Evolutionary conservation across 768 basidiomycete genomes (phyloP).

Genomic region (Neoboletus brunneissimus): DNA sequence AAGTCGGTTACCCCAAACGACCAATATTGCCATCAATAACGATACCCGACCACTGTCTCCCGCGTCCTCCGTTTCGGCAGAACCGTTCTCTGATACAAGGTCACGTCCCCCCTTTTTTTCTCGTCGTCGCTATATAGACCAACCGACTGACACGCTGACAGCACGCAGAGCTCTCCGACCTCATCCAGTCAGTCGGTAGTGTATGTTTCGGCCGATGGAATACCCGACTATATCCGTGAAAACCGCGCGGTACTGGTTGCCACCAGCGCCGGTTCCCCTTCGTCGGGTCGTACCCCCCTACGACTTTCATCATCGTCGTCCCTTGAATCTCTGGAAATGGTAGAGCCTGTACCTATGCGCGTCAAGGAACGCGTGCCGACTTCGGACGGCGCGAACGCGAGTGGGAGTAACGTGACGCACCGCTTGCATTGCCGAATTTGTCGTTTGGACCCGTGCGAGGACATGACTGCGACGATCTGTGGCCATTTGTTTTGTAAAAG

Average conservation of each 20-base stretch:
- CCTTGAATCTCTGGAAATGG: slow-evolving; percentile 17
- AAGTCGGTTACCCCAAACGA: slow-evolving; percentile 2
- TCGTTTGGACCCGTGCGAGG: slow-evolving; percentile 44
- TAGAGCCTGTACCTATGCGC: neutral
- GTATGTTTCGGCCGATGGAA: slow-evolving; percentile 29
- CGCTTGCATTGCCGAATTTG: slow-evolving; percentile 52
- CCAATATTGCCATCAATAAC: neutral
- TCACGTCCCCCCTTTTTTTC: neutral
- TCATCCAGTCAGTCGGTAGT: slow-evolving; percentile 27
- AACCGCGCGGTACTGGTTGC: slow-evolving; percentile 32
- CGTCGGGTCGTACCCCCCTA: slow-evolving; percentile 17
- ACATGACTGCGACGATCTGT: slow-evolving; percentile 58
- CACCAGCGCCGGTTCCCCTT: slow-evolving; percentile 26
- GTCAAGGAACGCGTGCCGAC: neutral
- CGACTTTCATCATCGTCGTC: slow-evolving; percentile 27
- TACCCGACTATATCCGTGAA: slow-evolving; percentile 31
- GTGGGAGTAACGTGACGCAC: slow-evolving; percentile 1
- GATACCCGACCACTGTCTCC: slow-evolving; percentile 13
- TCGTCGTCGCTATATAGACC: neutral
- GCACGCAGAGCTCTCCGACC: slow-evolving; percentile 4
- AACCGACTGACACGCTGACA: neutral
- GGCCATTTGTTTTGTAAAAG: slow-evolving; percentile 61
- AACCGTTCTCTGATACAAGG: slow-evolving; percentile 18
- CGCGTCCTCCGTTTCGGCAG: slow-evolving; percentile 9
- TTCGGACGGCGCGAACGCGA: neutral